Conservation (phyloP, 805 yeast genomes). For the Ogataea ramenticola region DNA sequence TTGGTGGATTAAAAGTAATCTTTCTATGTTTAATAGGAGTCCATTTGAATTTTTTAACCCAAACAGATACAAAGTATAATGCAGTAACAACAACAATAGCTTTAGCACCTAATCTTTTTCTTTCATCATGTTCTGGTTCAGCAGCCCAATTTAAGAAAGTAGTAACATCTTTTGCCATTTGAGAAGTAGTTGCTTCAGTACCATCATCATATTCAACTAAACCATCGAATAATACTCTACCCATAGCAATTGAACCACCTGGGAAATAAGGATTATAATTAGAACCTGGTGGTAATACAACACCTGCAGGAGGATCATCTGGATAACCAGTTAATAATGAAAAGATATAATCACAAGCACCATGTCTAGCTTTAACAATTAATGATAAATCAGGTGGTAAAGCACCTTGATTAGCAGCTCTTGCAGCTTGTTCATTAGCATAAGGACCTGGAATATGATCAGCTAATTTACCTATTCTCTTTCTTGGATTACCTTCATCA, state of each 20-base stretch:
- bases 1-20: constrained; percentile 89
- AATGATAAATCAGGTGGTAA: constrained; percentile 96
- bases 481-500: constrained; percentile 95
- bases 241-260: constrained; percentile 99
- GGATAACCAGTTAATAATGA: constrained; percentile 96
- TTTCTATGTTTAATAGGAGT: constrained; percentile 91
- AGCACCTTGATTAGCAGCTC: constrained; percentile 99
- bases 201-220: constrained; percentile 98
- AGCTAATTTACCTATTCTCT: constrained; percentile 97
- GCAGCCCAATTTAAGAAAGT: constrained; percentile 97
- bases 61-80: constrained; percentile 73
- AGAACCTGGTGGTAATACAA: constrained; percentile 81
- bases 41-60: constrained; percentile 99
- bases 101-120: constrained; percentile 94
- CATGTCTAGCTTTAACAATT: constrained; percentile 98
- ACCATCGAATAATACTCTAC: constrained; percentile 94
- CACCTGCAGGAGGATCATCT: constrained; percentile 98
- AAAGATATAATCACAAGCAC: constrained; percentile 93
- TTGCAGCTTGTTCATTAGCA: constrained; percentile 97
- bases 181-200: constrained; percentile 96
- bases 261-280: constrained; percentile 99
- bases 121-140: constrained; percentile 97
- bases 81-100: constrained; percentile 75
- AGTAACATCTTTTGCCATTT: constrained; percentile 98
- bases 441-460: constrained; percentile 94